Evolutionary conservation across 2,329 filamentous ascomycete genomes (phyloP).

Genomic region (Arthrobotrys megalospora): DNA sequence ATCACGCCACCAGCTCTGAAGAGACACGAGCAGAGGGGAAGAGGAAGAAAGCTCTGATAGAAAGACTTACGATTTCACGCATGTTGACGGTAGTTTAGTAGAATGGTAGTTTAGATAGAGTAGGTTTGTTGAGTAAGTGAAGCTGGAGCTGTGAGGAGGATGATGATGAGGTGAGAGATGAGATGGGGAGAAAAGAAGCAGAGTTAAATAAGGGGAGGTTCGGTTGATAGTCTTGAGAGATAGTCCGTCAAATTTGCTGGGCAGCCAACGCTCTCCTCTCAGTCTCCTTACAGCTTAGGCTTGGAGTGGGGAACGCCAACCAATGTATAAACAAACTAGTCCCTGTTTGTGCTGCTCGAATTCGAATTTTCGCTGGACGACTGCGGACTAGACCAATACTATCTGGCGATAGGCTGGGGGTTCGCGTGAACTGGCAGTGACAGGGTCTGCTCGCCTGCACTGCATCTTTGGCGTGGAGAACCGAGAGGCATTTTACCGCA

Average conservation of each 20-base stretch:
- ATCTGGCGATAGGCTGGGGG: not conserved
- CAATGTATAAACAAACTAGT: constrained; percentile 15
- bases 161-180: constrained; percentile 24
- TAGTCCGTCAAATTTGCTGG: constrained; percentile 43
- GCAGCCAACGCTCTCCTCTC: constrained; percentile 9
- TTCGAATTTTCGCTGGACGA: constrained; percentile 25
- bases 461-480: constrained; percentile 37
- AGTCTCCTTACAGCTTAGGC: not conserved
- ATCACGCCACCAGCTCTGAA: constrained; percentile 11
- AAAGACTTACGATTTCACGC: constrained; percentile 60
- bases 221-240: constrained; percentile 3
- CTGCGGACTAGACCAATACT: constrained; percentile 6
- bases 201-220: constrained; percentile 14
- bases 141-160: constrained; percentile 8
- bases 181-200: constrained; percentile 29
- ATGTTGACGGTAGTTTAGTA: constrained; percentile 41
- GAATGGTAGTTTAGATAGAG: not conserved
- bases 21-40: not conserved
- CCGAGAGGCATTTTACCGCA: not conserved
- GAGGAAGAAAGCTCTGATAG: not conserved
- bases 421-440: constrained; percentile 18
- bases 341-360: not conserved
- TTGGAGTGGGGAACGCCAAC: constrained; percentile 45
- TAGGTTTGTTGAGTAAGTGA: constrained; percentile 4
- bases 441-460: constrained; percentile 16